Evolutionary conservation across 2,329 filamentous ascomycete species (phyloP), one percentile per base, ranked within the genome.

Genomic region (Fusarium illudens): DNA sequence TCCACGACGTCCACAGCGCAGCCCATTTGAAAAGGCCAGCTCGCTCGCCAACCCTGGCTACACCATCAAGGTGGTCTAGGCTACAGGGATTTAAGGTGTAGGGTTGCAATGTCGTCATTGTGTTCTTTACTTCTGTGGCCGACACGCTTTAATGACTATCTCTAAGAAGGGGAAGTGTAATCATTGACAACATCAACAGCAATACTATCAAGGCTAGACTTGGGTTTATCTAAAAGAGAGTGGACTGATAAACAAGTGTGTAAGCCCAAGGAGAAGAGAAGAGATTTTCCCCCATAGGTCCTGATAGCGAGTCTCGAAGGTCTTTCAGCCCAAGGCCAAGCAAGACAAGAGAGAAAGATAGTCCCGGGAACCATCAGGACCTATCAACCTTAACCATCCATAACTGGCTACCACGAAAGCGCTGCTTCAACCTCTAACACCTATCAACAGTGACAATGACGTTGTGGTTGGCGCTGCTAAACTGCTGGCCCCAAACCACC

Each of bases 401-500:
- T 42, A 42, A 13, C 20, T 13, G n/a, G 25, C 37, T 25, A 25
- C 37, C 37, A n/a, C 20, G 13, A 10, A 20, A n/a, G 12, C 10
- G 22, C n/a, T 20, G 9, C 39, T 15, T 44, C 22, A 11, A 13
- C 22, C 22, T 27, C 39, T 44, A 44, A 27, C 39, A 44, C 22
- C 27, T 44, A 44, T 56, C 53, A 33, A 33, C 22, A 4, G 53
- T 56, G 34, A 56, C 53, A 20, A 56, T 56, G 25, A 56, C 53
- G 20, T 56, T 56, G 9, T 56, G 53, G 39, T 56, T 56, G 11
- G 42, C 29, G 42, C 53, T 56, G 39, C 53, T 56, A 17, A 56
- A 56, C 42, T 48, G 53, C 37, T 56, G 39, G 15, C 53, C 53
- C 53, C 53, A 56, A 29, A 56, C 53, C 29, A 48, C 53, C 53